Percentiles rank a stretch among this genome's conserved stretches.
Evolutionary conservation across 768 basidiomycete genomes (phyloP).

Genomic region (Strobilomyces dryophilus): DNA sequence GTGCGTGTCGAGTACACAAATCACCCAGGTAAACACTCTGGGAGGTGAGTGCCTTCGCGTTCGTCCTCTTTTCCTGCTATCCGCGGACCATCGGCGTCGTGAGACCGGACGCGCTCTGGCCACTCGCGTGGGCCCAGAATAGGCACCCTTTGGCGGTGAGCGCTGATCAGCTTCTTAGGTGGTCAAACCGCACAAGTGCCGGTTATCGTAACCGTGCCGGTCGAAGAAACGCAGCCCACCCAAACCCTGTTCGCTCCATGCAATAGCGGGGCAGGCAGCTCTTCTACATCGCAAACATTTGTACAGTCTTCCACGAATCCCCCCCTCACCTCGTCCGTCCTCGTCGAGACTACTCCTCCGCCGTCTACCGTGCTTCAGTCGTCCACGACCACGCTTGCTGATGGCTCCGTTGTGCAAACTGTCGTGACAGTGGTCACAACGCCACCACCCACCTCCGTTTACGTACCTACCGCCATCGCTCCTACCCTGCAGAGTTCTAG

Average conservation of each 20-base stretch:
- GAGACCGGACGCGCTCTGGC: conserved; percentile 20
- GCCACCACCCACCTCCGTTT: conserved; percentile 29
- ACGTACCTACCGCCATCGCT: conserved; percentile 16
- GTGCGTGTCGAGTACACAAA: conserved; percentile 26
- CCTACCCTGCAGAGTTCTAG: conserved; percentile 14
- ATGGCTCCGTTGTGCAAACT: conserved; percentile 39
- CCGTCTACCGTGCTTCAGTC: conserved; percentile 31
- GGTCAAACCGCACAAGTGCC: conserved; percentile 37
- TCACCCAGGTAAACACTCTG: conserved; percentile 32
- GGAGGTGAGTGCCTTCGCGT: conserved; percentile 28
- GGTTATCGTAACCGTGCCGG: conserved; percentile 33
- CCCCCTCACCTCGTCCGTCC: conserved; percentile 20
- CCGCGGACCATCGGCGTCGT: neutral
- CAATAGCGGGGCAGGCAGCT: conserved; percentile 19
- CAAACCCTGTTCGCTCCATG: conserved; percentile 43
- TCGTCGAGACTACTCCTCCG: conserved; percentile 29
- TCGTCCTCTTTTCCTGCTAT: neutral
- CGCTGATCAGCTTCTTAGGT: conserved; percentile 22
- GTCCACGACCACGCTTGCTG: conserved; percentile 35
- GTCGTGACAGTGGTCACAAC: conserved; percentile 37
- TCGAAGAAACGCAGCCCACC: conserved; percentile 29
- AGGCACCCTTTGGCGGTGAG: neutral
- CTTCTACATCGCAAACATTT: conserved; percentile 9
- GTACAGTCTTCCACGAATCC: conserved; percentile 4
- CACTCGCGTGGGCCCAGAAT: neutral